Base-by-base conservation (phyloP, 2,329 filamentous ascomycete species). In the Neonectria hederae region DNA sequence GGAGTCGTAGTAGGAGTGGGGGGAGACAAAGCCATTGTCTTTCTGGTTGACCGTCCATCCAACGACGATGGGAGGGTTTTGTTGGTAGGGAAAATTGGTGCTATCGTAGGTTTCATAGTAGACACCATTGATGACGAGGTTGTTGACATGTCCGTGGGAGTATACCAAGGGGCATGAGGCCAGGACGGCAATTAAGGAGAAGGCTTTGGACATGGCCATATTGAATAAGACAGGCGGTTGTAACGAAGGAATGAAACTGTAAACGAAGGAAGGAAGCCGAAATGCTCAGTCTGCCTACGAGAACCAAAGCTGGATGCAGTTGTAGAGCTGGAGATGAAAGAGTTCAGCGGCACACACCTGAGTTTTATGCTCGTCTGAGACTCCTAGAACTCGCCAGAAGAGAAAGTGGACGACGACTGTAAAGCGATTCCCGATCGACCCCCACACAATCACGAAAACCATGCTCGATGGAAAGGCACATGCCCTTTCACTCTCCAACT, bases 11-110 rank as follows among this genome's bases (percentile, higher is more conserved):
- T 82, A 84, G 24, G 76, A 75, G 58, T 77, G 79, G 13, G 86
- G 84, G 21, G 80, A 80, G 59, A 87, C 82, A 75, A 81, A 84
- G 19, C 83, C 82, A 63, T 82, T 82, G 70, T 80, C 77, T 2
- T 67, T 70, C 67, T 85, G 80, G 43, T 77, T 73, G 42, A 80
- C 79, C 2, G 78, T 75, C 82, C 82, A 84, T 19, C 80, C 82
- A 57, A 69, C 71, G 9, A 76, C 75, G 22, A 69, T 57, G 7
- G 81, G 81, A 24, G 79, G 79, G 55, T 75, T 66, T n/a, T 73
- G 42, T 63, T 74, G 66, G 68, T 80, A 82, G 10, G 77, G 78
- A 65, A 77, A 76, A 42, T 66, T 63, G 30, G 66, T 71, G 38
- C 77, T 78, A 65, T 82, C 76, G 68, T 83, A 84, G 61, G 78